phyloP scores from a whole-genome alignment of 2,329 filamentous ascomycete species.

The Aspergillus chevalieri region DNA sequence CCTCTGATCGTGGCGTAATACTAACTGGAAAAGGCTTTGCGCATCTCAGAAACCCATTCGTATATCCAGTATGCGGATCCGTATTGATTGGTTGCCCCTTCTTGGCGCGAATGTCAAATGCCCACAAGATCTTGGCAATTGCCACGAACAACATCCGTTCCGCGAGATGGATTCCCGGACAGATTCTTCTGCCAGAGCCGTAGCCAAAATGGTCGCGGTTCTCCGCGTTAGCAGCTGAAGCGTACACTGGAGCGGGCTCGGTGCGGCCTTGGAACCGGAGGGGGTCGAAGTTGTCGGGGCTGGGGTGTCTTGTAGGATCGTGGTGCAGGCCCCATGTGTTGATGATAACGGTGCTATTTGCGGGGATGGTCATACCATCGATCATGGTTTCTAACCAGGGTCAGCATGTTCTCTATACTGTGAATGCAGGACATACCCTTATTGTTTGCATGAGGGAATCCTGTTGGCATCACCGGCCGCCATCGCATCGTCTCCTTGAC shows the following conservation, averaged over 20 bases:
- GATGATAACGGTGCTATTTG: constrained; percentile 38
- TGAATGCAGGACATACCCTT: constrained; percentile 3
- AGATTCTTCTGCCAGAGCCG: constrained; percentile 24
- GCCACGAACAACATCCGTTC: constrained; percentile 25
- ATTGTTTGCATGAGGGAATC: constrained; percentile 10
- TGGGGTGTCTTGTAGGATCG: constrained; percentile 14
- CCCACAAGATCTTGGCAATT: constrained; percentile 27
- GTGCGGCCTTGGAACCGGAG: constrained; percentile 23
- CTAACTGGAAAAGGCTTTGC: neutral
- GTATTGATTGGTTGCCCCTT: neutral
- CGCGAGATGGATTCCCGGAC: constrained; percentile 29
- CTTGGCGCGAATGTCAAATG: constrained; percentile 15
- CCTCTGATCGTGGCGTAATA: neutral
- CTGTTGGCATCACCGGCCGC: constrained; percentile 34
- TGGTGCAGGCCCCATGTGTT: constrained; percentile 46
- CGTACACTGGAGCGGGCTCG: constrained; percentile 30
- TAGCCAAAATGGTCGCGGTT: constrained; percentile 28
- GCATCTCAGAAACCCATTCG: neutral
- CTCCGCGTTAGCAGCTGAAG: constrained; percentile 25
- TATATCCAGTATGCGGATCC: neutral
- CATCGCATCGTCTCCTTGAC: constrained; percentile 54
- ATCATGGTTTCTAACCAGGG: constrained; percentile 9
- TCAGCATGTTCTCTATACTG: constrained; percentile 29
- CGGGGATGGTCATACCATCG: constrained; percentile 43
- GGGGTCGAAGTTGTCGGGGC: constrained; percentile 26